Evolutionary conservation across 306 rosid species (phyloP).

Genomic region (Glycine soja): DNA sequence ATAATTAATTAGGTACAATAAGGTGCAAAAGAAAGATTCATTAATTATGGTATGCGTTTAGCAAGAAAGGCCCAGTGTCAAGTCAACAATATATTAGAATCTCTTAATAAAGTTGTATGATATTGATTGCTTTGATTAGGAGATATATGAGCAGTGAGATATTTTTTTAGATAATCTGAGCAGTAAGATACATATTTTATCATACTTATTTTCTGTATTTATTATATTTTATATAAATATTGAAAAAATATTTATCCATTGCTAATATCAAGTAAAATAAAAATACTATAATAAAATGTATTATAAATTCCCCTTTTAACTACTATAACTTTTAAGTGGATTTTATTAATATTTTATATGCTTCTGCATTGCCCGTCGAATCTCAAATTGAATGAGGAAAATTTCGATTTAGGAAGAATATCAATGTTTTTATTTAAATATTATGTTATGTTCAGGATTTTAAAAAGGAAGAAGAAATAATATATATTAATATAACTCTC

Average conservation of each 20-base stretch:
- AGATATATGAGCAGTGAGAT: neutral
- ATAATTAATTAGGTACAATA: neutral
- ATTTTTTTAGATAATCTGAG: neutral
- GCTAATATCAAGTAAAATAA: neutral
- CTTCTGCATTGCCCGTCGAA: too few relatives aligned
- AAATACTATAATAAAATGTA: neutral
- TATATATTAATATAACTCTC: too few relatives aligned
- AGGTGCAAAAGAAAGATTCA: conserved; percentile 6
- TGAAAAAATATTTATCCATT: neutral
- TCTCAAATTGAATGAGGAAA: too few relatives aligned
- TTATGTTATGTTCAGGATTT: too few relatives aligned
- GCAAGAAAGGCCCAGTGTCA: conserved; percentile 34
- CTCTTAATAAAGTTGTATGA: conserved; percentile 4
- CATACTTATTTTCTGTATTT: neutral
- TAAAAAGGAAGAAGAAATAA: too few relatives aligned
- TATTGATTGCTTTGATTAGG: conserved; percentile 4
- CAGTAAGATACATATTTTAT: neutral
- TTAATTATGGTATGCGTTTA: neutral
- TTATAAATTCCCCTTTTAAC: too few relatives aligned
- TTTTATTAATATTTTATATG: too few relatives aligned
- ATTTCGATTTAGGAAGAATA: too few relatives aligned
- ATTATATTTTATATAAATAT: neutral
- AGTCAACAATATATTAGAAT: conserved; percentile 26
- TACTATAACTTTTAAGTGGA: too few relatives aligned
- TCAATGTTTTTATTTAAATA: too few relatives aligned